These are phyloP conservation scores for Juncus inflexus DNA, from an alignment of 176 grass and related monocot genomes.

Conservation along the genomic window DNA sequence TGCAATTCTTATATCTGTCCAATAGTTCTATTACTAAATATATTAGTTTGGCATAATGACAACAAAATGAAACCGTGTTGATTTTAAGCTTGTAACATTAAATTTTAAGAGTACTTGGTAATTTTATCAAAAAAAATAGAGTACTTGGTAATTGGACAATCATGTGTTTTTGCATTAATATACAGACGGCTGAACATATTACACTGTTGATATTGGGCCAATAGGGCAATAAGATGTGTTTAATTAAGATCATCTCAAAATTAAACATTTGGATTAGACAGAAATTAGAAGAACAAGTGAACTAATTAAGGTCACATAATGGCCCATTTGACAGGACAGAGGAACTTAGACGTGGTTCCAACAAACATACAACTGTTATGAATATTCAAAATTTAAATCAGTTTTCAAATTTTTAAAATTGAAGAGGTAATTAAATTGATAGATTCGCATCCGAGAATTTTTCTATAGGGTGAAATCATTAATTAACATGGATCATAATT, in stretches of 20 bases:
- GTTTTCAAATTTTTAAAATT: neutral
- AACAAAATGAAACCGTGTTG: too few relatives aligned
- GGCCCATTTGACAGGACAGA: neutral
- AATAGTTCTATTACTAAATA: too few relatives aligned
- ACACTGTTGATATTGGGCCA: too few relatives aligned
- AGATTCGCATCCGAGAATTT: constrained; percentile 2
- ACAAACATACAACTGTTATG: constrained; percentile 15
- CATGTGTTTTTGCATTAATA: too few relatives aligned
- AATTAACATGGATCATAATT: neutral
- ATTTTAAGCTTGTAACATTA: too few relatives aligned
- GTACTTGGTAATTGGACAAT: too few relatives aligned
- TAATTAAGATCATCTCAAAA: neutral
- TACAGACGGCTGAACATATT: too few relatives aligned
- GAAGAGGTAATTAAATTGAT: neutral
- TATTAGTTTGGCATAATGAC: too few relatives aligned
- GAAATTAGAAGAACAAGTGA: neutral
- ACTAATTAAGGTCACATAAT: neutral
- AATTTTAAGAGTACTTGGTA: too few relatives aligned
- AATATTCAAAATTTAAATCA: neutral
- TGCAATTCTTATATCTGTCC: too few relatives aligned
- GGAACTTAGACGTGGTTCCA: constrained; percentile 25
- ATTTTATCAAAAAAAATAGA: too few relatives aligned
- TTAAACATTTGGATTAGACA: neutral
- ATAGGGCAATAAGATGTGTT: too few relatives aligned
- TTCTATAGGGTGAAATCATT: constrained; percentile 4